Base-by-base conservation (phyloP, 169 alveolate genomes). In the Amoebophrya sp. region DNA sequence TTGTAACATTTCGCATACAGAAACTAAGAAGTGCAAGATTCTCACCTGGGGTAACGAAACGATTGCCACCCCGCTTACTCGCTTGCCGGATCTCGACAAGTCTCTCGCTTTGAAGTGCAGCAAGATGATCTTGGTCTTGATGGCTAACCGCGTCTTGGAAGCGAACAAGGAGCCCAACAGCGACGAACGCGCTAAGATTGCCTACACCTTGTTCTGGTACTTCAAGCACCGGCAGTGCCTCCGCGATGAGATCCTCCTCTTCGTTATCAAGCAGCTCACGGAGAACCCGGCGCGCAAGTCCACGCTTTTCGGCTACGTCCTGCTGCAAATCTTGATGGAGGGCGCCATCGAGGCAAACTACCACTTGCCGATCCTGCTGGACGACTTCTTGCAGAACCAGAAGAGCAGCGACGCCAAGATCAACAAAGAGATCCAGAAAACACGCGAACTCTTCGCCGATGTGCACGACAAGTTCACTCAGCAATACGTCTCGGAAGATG, bases 201-300 rank as follows among this genome's bases (percentile, higher is more conserved):
- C 83, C 83, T 65, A 65, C 83, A 65, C 83, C 83, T 18, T 65
- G 83, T 65, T 65, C 83, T 65, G 83, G 83, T 65, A 65, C 83
- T 65, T 65, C 83, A 65, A 65, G 83, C 83, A 65, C 83, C 83
- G 83, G 38, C 83, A 65, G 83, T 65, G 83, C 83, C 83, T 65
- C 83, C 83, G 83, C 83, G 83, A 65, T 36, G 83, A 65, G n/a
- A 65, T 65, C 83, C 83, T 65, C 39, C 83, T 65, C 39, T 65
- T 65, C 83, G 83, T 65, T 29, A 65, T 65, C 83, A 65, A 65
- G 83, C 83, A 65, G 83, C 83, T 65, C 83, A 65, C 83, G 83
- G 38, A 65, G 83, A 65, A 65, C 33, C 83, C 83, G 36, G 83
- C 18, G 33, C 83, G 83, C 83, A 65, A 65, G 83, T 65, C 26